These are phyloP conservation scores for Botrytis squamosa DNA, from an alignment of 2,329 filamentous ascomycete species.

Conservation along the genomic window DNA sequence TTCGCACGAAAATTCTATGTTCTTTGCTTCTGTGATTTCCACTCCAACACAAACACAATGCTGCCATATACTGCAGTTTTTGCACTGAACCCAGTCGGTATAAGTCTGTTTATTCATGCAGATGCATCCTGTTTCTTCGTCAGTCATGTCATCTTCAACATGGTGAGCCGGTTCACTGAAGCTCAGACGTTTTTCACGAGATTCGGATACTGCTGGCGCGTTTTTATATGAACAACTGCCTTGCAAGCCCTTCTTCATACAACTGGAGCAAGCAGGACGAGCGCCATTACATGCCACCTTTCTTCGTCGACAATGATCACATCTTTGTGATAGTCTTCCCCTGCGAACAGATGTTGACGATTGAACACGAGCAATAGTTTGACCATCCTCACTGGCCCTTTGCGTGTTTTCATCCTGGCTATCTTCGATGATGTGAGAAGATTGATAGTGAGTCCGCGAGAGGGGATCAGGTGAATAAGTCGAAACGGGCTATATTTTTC, in stretches of 20 bases:
- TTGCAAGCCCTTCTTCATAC: background rate
- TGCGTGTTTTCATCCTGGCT: background rate
- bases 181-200: background rate
- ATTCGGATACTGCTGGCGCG: background rate
- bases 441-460: background rate
- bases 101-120: background rate
- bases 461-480: background rate
- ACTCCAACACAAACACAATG: conserved; percentile 3
- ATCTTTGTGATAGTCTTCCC: background rate
- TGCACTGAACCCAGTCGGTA: conserved; percentile 6
- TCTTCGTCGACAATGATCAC: background rate
- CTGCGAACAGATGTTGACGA: background rate
- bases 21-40: background rate
- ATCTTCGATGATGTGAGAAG: background rate
- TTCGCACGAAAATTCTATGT: background rate
- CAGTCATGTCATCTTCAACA: background rate
- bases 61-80: conserved; percentile 1
- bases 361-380: background rate
- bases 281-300: background rate
- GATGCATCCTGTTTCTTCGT: background rate
- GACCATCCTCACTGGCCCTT: background rate
- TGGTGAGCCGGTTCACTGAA: background rate
- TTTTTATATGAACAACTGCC: background rate
- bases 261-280: background rate
- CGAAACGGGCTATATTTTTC: background rate